Base-by-base conservation (phyloP, 78 protist genomes). In the Dictyostelium capitatum region DNA sequence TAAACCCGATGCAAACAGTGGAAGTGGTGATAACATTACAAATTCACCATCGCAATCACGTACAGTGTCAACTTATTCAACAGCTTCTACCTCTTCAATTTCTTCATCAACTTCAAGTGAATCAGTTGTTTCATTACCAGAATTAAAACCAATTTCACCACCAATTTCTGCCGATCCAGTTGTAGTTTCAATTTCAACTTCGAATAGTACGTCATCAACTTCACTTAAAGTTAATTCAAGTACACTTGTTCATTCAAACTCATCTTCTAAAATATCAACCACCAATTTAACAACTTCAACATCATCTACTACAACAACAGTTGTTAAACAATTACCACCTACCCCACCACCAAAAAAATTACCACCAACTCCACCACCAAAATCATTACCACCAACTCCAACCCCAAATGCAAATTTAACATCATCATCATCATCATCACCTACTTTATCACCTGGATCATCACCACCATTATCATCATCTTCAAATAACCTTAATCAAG, bases 351-450 rank as follows among this genome's bases (percentile, higher is more conserved):
- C 50, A n/a, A 37, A 37, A 37, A 37, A 37, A 37, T 37, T 56
- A 25, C 28, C 65, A 77, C 82, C 82, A 25, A 77, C 57, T 50
- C n/a, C 50, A 14, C 8, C 67, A 6, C 23, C 57, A 7, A 74
- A 77, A 50, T 77, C 82, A 19, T 51, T 51, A 51, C 82, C 82
- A 51, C 65, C 82, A 50, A 77, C 65, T 11, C 82, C 37, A 23
- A 51, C 20, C 28, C n/a, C 15, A 28, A 77, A 77, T 37, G 43
- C 43, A 37, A 37, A 37, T 37, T 37, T 37, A 37, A 37, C 43
- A 37, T 3, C 43, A 37, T 37, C 43, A 37, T 37, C 43, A 37
- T 3, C 43, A 77, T 20, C 50, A n/a, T 56, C 80, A 46, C 56
- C 80, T 20, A 32, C 56, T n/a, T 41, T n/a, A 47, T 56, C 80